These are phyloP conservation scores for Teunomyces cretensis DNA, from an alignment of 805 yeast species.

Conservation along the genomic window DNA sequence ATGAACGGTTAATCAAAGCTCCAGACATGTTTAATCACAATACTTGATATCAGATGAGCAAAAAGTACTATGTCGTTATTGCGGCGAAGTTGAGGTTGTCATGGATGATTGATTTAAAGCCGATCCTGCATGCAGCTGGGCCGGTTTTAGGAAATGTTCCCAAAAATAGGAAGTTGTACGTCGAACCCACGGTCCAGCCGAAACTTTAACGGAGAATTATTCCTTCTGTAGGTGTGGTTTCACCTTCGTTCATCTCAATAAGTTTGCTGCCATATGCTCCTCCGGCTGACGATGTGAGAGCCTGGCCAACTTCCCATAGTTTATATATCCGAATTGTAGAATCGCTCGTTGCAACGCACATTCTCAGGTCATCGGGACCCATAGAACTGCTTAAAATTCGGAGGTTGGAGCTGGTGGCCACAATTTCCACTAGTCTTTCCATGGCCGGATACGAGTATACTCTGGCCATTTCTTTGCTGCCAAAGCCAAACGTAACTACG, in stretches of 20 bases:
- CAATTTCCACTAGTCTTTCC: conserved; percentile 47
- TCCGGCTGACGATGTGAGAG: neutral
- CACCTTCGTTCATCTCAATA: conserved; percentile 12
- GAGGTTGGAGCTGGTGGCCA: conserved; percentile 44
- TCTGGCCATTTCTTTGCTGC: conserved; percentile 52
- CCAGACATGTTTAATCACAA: conserved; percentile 35
- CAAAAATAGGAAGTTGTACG: too few relatives aligned
- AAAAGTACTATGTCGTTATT: neutral
- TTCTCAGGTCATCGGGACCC: conserved; percentile 61
- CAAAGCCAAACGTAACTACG: conserved; percentile 81
- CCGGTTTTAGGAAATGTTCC: neutral
- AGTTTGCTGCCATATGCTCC: conserved; percentile 10
- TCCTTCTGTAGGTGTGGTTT: conserved; percentile 1
- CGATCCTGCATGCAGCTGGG: neutral
- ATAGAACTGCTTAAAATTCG: conserved; percentile 65
- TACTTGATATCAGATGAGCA: neutral
- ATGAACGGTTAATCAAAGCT: conserved; percentile 73
- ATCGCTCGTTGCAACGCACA: conserved; percentile 78
- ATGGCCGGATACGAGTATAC: conserved; percentile 70
- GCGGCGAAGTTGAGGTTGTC: neutral
- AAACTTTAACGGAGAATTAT: neutral
- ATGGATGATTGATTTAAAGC: neutral
- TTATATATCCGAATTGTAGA: conserved; percentile 73
- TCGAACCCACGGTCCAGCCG: too few relatives aligned
- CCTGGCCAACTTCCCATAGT: conserved; percentile 50